Evolutionary conservation across 2,329 filamentous ascomycete genomes (phyloP).

Genomic region (Pseudopithomyces maydicus): DNA sequence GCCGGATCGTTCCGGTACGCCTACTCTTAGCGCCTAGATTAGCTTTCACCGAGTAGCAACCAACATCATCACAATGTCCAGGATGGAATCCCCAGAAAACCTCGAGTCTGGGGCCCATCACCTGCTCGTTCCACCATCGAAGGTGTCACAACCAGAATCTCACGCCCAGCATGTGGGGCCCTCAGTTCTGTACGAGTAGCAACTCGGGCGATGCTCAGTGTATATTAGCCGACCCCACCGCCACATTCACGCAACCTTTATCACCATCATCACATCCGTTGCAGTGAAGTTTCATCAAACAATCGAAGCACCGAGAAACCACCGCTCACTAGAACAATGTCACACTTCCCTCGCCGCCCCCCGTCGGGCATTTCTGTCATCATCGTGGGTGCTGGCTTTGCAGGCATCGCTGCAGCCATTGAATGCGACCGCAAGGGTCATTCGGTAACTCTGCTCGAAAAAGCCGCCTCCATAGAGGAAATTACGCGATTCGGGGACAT

Average conservation of each 20-base stretch:
- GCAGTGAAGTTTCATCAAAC: background rate
- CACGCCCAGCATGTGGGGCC: conserved; percentile 4
- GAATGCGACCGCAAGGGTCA: conserved; percentile 67
- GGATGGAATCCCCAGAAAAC: background rate
- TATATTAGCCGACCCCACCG: conserved; percentile 8
- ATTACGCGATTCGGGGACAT: conserved; percentile 66
- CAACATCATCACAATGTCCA: background rate
- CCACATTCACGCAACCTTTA: background rate
- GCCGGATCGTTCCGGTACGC: conserved; percentile 1
- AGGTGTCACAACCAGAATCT: background rate
- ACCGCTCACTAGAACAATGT: conserved; percentile 9
- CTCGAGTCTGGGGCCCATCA: background rate
- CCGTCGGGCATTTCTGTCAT: conserved; percentile 46
- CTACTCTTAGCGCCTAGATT: conserved; percentile 1
- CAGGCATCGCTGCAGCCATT: conserved; percentile 66
- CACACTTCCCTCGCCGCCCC: conserved; percentile 22
- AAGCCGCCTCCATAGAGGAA: conserved; percentile 52
- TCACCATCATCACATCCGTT: background rate
- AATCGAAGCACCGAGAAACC: background rate
- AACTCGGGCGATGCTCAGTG: background rate
- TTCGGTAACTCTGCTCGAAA: conserved; percentile 61
- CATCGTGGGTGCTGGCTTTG: conserved; percentile 59
- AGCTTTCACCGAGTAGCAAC: background rate
- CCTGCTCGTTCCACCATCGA: background rate
- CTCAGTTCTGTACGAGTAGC: background rate